Base-by-base conservation (phyloP, 2,329 filamentous ascomycete species). In the Amauroascus niger region DNA sequence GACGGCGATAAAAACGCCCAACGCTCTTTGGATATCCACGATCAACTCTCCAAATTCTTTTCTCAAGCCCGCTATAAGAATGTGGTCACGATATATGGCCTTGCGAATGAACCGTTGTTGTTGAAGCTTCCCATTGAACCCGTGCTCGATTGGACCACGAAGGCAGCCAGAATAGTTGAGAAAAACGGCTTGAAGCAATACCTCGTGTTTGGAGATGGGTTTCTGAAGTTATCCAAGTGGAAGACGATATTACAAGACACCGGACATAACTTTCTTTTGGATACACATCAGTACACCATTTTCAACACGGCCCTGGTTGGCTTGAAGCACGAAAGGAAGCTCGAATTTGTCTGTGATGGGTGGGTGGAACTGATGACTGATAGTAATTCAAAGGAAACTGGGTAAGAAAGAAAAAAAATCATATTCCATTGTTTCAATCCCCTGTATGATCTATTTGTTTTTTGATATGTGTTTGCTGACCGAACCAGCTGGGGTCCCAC, bases 281-380 rank as follows among this genome's bases (percentile, higher is more conserved):
- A 98, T 70, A 93, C 94, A 35, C 93, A 98, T 71, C 91, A 97
- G 70, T 98, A 98, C 69, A 88, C 95, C 64, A 96, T 96, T 69
- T 98, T 98, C 79, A 96, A 98, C 76, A 81, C 81, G 37, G 83
- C 86, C 60, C 88, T 95, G 69, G 86, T 98, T 64, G 79, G 81
- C 46, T 84, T 86, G 64, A 84, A 84, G 53, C 93, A 97, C 73
- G 78, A 83, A 53, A 79, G 84, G 60, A 96, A 96, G 72, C 78
- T 97, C 54, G 76, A 85, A 56, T 94, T 95, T 65, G 88, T 91
- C 3, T 98, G 93, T 73, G 74, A 79, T 16, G 52, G 50, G 52
- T 98, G 93, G 93, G 86, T 87, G 2, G 67, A 83, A 62, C 89
- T 97, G 75, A 80, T 88, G 13, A 66, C 80, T 57, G 73, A 81